Base-by-base conservation (phyloP, 2,329 filamentous ascomycete genomes). In the Plectosphaerella sp. region DNA sequence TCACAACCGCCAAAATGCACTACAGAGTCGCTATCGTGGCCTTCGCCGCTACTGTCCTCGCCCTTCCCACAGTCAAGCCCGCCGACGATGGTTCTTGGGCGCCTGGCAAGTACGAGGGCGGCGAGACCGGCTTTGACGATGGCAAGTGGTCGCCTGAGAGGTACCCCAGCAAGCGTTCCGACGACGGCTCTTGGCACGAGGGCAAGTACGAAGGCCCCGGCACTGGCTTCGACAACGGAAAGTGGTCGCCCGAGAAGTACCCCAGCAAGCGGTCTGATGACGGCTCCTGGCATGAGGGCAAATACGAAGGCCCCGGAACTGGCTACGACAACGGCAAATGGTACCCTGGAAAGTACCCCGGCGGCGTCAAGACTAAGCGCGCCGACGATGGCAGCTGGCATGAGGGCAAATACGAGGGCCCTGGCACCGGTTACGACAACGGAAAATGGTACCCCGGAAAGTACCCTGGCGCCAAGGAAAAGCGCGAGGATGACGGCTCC, bases 1-100 rank as follows among this genome's bases (percentile, higher is more conserved):
- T 33, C 28, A 22, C 22, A 9, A 33, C 28, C 45, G 25, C 33
- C 45, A 52, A 42, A 16, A 52, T 52, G 51, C 51, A 47, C 43
- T 61, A 49, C 52, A 54, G 49, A n/a, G 37, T 48, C 37, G 52
- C 54, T 16, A 18, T 56, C 45, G 22, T 56, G 42, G 52, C 54
- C 54, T 50, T 56, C 33, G 54, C 54, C 33, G 54, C 42, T 45
- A 54, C 52, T 33, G 52, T 48, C 22, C 49, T 56, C 8, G 54
- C 54, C 24, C 37, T 52, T n/a, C 54, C 54, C 35, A 46, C 52
- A 18, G 35, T 45, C 10, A 45, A 51, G 49, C 50, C 49, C 43
- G 35, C 28, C 47, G 53, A 54, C 35, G 49, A 50, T 14, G 52
- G 52, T 18, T 50, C 47, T 9, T 54, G 52, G 52, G 35, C 33